Conservation (phyloP, 192 early-diverging fungal genomes). For the Allomyces arbusculus region DNA sequence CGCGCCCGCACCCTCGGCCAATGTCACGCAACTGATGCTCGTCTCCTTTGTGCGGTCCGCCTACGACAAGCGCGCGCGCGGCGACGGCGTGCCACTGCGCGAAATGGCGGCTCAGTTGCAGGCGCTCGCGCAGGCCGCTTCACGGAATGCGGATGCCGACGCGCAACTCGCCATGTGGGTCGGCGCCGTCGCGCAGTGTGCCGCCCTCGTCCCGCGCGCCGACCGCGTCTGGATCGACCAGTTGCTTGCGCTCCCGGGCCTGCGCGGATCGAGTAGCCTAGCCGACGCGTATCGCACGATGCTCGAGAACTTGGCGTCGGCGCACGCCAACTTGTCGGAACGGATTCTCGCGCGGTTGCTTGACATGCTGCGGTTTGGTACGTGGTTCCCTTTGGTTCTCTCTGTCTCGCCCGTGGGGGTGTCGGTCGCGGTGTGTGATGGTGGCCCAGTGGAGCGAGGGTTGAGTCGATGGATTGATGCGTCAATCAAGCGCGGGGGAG, state of each 20-base stretch:
- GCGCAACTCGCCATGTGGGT: not conserved
- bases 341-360: not conserved
- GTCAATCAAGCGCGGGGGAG: too few relatives aligned
- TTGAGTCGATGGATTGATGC: too few relatives aligned
- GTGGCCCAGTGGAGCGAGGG: too few relatives aligned
- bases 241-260: not conserved
- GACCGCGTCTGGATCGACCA: not conserved
- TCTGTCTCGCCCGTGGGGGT: not conserved
- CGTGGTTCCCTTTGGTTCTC: not conserved
- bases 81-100: not conserved
- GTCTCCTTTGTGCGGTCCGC: not conserved
- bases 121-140: not conserved
- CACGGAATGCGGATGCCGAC: not conserved
- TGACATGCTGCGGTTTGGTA: not conserved
- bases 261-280: not conserved
- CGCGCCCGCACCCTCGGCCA: not conserved
- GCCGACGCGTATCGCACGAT: not conserved
- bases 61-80: not conserved
- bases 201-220: not conserved
- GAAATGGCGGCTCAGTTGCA: not conserved
- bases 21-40: not conserved
- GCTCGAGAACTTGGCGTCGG: not conserved
- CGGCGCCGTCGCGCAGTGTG: not conserved
- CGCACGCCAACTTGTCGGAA: not conserved
- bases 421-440: not conserved